These are phyloP conservation scores for Artomyces pyxidatus DNA, from an alignment of 768 basidiomycete genomes.

Conservation along the genomic window DNA sequence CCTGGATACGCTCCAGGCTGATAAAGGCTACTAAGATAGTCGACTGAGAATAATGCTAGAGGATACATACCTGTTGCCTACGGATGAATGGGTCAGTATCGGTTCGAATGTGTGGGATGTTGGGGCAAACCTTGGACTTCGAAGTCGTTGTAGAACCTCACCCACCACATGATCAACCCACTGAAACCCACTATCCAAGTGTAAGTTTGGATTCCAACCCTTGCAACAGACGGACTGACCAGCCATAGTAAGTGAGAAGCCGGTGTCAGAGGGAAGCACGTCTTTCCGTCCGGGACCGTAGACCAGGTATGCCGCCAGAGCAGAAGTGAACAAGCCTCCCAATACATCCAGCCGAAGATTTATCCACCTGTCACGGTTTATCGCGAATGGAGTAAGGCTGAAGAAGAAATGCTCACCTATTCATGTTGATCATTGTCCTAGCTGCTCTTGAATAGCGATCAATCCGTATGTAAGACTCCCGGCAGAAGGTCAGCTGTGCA, in stretches of 20 bases:
- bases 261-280: conserved; percentile 31
- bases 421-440: conserved; percentile 39
- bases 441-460: conserved; percentile 38
- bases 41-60: background rate
- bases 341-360: conserved; percentile 46
- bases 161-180: conserved; percentile 43
- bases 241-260: conserved; percentile 34
- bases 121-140: conserved; percentile 32
- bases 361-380: conserved; percentile 31
- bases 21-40: background rate
- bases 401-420: conserved; percentile 25
- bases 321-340: conserved; percentile 42
- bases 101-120: background rate
- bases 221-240: conserved; percentile 17
- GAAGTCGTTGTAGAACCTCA: conserved; percentile 36
- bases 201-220: background rate
- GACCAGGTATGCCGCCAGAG: conserved; percentile 43
- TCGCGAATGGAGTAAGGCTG: background rate
- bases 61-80: conserved; percentile 22
- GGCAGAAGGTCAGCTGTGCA: conserved; percentile 35
- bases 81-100: background rate
- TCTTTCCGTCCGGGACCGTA: conserved; percentile 31
- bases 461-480: conserved; percentile 36
- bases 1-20: conserved; percentile 43
- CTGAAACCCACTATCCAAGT: conserved; percentile 41